Conservation (phyloP, 129 eudicot genomes). For the Saussurea involucrata region DNA sequence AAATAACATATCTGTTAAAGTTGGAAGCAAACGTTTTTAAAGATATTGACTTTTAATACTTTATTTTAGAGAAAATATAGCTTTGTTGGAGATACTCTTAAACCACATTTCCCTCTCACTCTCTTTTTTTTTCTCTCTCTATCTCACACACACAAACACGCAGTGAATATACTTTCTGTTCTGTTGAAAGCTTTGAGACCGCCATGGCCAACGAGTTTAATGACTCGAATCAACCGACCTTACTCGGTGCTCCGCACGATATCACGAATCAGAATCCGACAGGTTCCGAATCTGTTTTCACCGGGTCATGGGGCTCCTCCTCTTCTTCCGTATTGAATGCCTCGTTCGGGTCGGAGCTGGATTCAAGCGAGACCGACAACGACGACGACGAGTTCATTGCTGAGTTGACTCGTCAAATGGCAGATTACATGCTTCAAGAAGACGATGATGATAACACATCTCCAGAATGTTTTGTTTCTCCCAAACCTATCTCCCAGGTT, state of each 20-base stretch:
- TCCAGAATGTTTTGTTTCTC: background rate
- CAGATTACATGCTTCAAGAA: slow-evolving; percentile 65
- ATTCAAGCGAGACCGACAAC: slow-evolving; percentile 21
- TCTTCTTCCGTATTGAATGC: slow-evolving; percentile 20
- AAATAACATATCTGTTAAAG: no score
- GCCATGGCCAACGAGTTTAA: slow-evolving; percentile 12
- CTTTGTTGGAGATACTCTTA: no score
- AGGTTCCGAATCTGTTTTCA: background rate
- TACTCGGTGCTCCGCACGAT: background rate
- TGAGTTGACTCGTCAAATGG: slow-evolving; percentile 68
- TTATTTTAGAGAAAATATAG: no score
- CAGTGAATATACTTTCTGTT: slow-evolving; percentile 15
- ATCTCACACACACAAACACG: background rate
- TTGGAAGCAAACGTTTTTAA: no score
- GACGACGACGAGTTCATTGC: slow-evolving; percentile 44
- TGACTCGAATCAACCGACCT: background rate
- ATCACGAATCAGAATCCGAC: background rate
- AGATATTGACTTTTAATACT: no score
- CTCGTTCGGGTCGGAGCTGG: slow-evolving; percentile 15
- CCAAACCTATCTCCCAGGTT: slow-evolving; percentile 11
- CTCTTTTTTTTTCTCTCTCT: background rate
- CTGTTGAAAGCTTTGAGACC: slow-evolving; percentile 6
- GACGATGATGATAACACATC: slow-evolving; percentile 30
- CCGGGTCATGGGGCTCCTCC: slow-evolving; percentile 15
- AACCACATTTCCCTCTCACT: slow-evolving; percentile 13